These are phyloP conservation scores for Fusarium brachygibbosum DNA, from an alignment of 2,329 filamentous ascomycete genomes.

Conservation along the genomic window DNA sequence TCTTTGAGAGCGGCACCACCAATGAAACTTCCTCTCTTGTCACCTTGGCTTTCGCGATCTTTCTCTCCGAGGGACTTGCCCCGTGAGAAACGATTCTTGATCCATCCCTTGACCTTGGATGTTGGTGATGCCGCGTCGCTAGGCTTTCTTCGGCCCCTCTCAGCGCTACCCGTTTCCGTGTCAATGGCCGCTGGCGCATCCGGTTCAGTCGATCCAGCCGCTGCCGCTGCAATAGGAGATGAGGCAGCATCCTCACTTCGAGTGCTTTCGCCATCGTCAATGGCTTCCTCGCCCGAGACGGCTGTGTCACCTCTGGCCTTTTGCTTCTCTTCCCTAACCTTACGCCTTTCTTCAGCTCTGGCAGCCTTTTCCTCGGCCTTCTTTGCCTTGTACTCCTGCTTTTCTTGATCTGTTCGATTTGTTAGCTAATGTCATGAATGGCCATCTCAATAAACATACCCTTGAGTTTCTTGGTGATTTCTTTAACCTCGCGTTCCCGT, in stretches of 20 bases:
- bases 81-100: slow-evolving; percentile 66
- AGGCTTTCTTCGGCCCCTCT: slow-evolving; percentile 35
- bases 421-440: slow-evolving; percentile 48
- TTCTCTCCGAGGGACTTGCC: slow-evolving; percentile 58
- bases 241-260: slow-evolving; percentile 26
- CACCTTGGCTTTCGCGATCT: slow-evolving; percentile 55
- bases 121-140: slow-evolving; percentile 51
- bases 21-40: slow-evolving; percentile 60
- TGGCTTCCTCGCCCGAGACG: slow-evolving; percentile 26
- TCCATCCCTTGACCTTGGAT: slow-evolving; percentile 66
- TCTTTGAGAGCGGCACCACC: slow-evolving; percentile 64
- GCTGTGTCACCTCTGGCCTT: slow-evolving; percentile 53
- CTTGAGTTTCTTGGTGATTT: slow-evolving; percentile 67
- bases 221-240: neutral
- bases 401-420: slow-evolving; percentile 59
- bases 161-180: slow-evolving; percentile 30
- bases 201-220: slow-evolving; percentile 6
- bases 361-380: slow-evolving; percentile 55
- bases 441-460: slow-evolving; percentile 60
- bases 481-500: slow-evolving; percentile 66
- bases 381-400: slow-evolving; percentile 55
- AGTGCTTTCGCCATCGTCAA: slow-evolving; percentile 28
- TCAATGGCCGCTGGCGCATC: slow-evolving; percentile 24
- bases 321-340: slow-evolving; percentile 66
- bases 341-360: slow-evolving; percentile 67